Conservation (phyloP, 257 asterid genomes). For the Nicotiana tomentosiformis region DNA sequence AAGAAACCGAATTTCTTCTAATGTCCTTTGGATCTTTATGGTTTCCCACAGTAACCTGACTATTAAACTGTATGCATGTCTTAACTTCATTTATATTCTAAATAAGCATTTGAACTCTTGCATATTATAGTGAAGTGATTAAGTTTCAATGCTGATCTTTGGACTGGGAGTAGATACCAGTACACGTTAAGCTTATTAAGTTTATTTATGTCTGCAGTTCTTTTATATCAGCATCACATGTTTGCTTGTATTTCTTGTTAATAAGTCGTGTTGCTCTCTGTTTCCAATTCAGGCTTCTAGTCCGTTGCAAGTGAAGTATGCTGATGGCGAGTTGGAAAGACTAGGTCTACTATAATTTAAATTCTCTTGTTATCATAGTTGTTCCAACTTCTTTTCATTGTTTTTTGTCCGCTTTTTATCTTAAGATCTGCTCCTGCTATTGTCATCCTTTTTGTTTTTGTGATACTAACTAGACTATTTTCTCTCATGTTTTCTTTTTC, state of each 20-base stretch:
- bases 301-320: slow-evolving; percentile 97
- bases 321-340: slow-evolving; percentile 99
- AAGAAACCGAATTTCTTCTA: neutral
- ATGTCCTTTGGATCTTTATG: neutral
- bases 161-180: neutral
- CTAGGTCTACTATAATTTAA: slow-evolving; percentile 55
- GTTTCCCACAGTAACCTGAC: neutral
- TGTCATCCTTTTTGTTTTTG: neutral
- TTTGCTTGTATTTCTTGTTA: slow-evolving; percentile 25
- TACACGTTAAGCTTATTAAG: neutral
- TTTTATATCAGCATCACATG: neutral
- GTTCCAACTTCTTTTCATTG: slow-evolving; percentile 6
- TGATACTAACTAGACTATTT: neutral
- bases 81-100: neutral
- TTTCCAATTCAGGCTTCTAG: slow-evolving; percentile 78
- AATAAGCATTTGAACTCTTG: neutral
- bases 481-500: slow-evolving; percentile 11
- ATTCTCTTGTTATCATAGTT: slow-evolving; percentile 9
- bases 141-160: neutral
- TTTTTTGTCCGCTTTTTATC: neutral
- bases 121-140: neutral
- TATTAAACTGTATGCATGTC: neutral
- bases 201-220: neutral
- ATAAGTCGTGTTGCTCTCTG: slow-evolving; percentile 25
- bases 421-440: neutral